Evolutionary conservation across 495 filamentous ascomycete genomes (phyloP).

Genomic region (Penicillium cosmopolitanum): DNA sequence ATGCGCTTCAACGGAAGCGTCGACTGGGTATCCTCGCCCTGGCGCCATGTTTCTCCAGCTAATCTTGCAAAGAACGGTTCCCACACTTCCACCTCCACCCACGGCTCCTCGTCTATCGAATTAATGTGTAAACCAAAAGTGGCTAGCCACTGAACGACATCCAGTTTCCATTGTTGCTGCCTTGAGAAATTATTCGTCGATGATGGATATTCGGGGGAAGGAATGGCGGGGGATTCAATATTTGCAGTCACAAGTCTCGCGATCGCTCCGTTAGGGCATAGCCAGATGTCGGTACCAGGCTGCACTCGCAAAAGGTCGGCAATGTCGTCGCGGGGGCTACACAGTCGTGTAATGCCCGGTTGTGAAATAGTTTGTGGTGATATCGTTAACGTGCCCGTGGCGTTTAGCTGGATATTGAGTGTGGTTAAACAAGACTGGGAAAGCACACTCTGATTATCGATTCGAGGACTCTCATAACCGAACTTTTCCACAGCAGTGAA

Average conservation of each 20-base stretch:
- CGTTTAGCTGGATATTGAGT: conserved; percentile 44
- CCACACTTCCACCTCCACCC: conserved; percentile 53
- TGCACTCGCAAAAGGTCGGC: conserved; percentile 23
- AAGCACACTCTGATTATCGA: conserved; percentile 34
- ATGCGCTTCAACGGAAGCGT: conserved; percentile 50
- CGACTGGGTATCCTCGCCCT: conserved; percentile 38
- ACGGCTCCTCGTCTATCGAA: conserved; percentile 40
- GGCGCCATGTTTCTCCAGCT: conserved; percentile 41
- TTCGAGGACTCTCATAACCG: conserved; percentile 35
- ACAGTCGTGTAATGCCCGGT: conserved; percentile 40
- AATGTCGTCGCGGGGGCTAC: conserved; percentile 26
- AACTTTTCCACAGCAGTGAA: conserved; percentile 42
- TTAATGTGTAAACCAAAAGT: conserved; percentile 44
- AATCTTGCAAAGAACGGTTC: conserved; percentile 50
- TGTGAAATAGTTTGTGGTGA: conserved; percentile 45
- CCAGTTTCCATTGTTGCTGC: conserved; percentile 42
- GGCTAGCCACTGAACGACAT: conserved; percentile 44
- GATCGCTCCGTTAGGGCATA: conserved; percentile 53
- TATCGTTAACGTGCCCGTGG: conserved; percentile 43
- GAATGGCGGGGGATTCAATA: conserved; percentile 21
- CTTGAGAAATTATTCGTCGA: conserved; percentile 20
- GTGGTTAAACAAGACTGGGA: conserved; percentile 41
- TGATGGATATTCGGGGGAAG: conserved; percentile 27
- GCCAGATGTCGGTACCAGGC: conserved; percentile 50
- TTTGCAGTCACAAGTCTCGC: conserved; percentile 44